These are phyloP conservation scores for Echria macrotheca DNA, from an alignment of 495 filamentous ascomycete genomes.

Conservation along the genomic window DNA sequence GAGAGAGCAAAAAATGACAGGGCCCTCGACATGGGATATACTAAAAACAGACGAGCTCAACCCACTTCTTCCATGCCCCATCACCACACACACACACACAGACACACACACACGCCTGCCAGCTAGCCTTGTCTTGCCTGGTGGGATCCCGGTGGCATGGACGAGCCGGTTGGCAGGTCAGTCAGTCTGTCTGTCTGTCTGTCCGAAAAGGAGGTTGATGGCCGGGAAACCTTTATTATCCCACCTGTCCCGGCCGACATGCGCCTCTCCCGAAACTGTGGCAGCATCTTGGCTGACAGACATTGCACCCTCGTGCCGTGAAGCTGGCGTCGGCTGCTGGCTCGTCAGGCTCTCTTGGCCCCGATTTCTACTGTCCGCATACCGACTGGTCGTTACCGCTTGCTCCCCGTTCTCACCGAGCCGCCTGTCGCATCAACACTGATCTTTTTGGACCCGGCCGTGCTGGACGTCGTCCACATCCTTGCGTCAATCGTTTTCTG, in stretches of 20 bases:
- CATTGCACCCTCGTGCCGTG: neutral
- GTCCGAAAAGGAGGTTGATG: constrained; percentile 9
- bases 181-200: neutral
- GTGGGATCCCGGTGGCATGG: constrained; percentile 25
- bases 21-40: constrained; percentile 21
- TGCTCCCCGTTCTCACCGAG: constrained; percentile 11
- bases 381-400: too few relatives aligned
- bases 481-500: constrained; percentile 36
- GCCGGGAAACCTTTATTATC: constrained; percentile 10
- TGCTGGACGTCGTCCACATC: constrained; percentile 22
- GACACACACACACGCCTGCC: constrained; percentile 16
- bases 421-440: constrained; percentile 16
- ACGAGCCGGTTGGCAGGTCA: constrained; percentile 8
- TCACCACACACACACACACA: too few relatives aligned
- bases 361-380: neutral
- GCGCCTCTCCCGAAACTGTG: neutral
- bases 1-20: constrained; percentile 19
- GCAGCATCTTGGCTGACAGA: constrained; percentile 5
- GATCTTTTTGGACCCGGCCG: constrained; percentile 10
- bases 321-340: neutral
- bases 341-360: neutral
- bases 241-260: constrained; percentile 12
- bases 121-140: constrained; percentile 16
- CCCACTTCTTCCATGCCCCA: constrained; percentile 13
- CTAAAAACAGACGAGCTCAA: constrained; percentile 22